phyloP scores from a whole-genome alignment of 164 flowering plant species.

The Nelumbo lutea region DNA sequence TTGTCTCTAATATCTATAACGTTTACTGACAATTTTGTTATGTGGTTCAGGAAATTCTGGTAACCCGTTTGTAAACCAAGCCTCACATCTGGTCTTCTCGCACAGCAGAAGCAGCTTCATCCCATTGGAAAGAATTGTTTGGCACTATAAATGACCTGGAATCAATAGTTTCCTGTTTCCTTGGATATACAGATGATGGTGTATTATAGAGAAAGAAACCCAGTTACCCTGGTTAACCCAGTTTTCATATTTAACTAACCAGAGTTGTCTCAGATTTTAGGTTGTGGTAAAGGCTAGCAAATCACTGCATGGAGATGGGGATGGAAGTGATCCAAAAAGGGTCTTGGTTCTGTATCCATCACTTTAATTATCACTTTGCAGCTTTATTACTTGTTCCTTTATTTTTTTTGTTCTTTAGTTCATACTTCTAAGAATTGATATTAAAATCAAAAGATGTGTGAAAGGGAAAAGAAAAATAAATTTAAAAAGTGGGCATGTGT shows the following conservation, averaged over 20 bases:
- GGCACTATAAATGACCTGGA: slow-evolving; percentile 37
- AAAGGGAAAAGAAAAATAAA: neutral
- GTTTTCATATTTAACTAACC: neutral
- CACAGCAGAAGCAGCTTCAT: slow-evolving; percentile 46
- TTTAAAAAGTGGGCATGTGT: slow-evolving; percentile 1
- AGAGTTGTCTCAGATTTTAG: neutral
- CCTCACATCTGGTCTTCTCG: slow-evolving; percentile 49
- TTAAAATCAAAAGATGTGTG: slow-evolving; percentile 5
- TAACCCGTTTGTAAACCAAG: slow-evolving; percentile 34
- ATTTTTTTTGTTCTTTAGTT: neutral
- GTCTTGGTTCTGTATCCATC: slow-evolving; percentile 5
- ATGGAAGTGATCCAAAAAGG: slow-evolving; percentile 18
- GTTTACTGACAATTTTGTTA: too few species aligned
- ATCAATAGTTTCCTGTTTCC: neutral
- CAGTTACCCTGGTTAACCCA: too few species aligned
- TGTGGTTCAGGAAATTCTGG: slow-evolving; percentile 43
- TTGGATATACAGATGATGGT: neutral
- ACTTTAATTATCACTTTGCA: slow-evolving; percentile 29
- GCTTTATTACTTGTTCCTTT: slow-evolving; percentile 23
- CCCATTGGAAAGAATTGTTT: slow-evolving; percentile 37
- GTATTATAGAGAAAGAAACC: too few species aligned
- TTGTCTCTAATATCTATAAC: too few species aligned
- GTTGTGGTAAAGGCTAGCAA: neutral
- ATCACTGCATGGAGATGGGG: slow-evolving; percentile 20
- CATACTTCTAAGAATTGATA: neutral